Evolutionary conservation across 2,329 filamentous ascomycete species (phyloP).

Genomic region (Fusarium goolgardi): DNA sequence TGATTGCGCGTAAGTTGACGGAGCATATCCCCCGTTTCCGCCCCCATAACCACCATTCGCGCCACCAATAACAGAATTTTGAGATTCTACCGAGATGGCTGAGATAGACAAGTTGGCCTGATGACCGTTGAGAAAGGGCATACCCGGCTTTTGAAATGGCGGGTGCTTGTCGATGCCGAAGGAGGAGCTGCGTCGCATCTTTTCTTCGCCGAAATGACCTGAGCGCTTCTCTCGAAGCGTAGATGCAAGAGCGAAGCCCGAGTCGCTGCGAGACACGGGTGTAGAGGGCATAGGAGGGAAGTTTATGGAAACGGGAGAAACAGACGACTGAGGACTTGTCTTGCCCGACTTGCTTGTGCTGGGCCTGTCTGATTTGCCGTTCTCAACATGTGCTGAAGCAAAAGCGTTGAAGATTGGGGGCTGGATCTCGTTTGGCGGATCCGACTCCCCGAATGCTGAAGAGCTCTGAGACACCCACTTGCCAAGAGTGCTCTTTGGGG

Average conservation of each 20-base stretch:
- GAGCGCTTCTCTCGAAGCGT: slow-evolving; percentile 94
- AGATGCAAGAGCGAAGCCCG: slow-evolving; percentile 85
- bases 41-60: slow-evolving; percentile 28
- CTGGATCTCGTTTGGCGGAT: slow-evolving; percentile 62
- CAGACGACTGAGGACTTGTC: slow-evolving; percentile 71
- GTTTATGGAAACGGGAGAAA: slow-evolving; percentile 80
- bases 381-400: slow-evolving; percentile 77
- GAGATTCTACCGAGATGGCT: slow-evolving; percentile 69
- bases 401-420: slow-evolving; percentile 92
- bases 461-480: slow-evolving; percentile 93
- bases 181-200: slow-evolving; percentile 90
- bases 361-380: slow-evolving; percentile 77
- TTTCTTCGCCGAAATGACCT: slow-evolving; percentile 84
- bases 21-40: slow-evolving; percentile 69
- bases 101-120: slow-evolving; percentile 69
- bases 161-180: slow-evolving; percentile 82
- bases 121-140: slow-evolving; percentile 78
- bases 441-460: slow-evolving; percentile 80
- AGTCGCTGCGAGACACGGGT: slow-evolving; percentile 89
- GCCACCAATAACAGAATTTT: slow-evolving; percentile 73
- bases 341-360: slow-evolving; percentile 75
- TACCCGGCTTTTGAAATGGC: slow-evolving; percentile 74
- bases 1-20: slow-evolving; percentile 87
- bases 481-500: slow-evolving; percentile 77
- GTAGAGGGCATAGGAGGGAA: slow-evolving; percentile 83